Evolutionary conservation across 2,329 filamentous ascomycete species (phyloP).

Genomic region (Venturia oleaginea): DNA sequence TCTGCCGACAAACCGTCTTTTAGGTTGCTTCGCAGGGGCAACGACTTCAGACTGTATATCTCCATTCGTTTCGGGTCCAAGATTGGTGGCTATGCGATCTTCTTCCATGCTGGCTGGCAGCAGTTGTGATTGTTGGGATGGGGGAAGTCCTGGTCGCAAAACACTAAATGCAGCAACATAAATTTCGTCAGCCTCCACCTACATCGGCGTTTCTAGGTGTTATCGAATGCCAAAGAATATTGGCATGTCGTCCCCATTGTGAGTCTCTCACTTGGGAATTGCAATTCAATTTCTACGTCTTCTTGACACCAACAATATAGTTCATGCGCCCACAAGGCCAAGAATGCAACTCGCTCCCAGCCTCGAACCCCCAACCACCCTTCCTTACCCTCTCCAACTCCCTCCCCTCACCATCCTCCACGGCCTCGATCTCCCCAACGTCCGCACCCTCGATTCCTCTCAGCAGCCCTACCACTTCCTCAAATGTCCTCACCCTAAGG

Average conservation of each 20-base stretch:
- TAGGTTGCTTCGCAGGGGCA: conserved; percentile 58
- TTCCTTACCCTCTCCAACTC: conserved; percentile 20
- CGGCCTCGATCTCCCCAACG: conserved; percentile 35
- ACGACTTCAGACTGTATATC: conserved; percentile 46
- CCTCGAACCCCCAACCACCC: conserved; percentile 35
- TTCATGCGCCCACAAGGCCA: conserved; percentile 40
- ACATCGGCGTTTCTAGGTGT: no score
- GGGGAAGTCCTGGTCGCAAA: background rate
- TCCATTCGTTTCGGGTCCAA: conserved; percentile 60
- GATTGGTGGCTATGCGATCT: conserved; percentile 59
- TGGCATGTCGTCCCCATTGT: no score
- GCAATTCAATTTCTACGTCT: background rate
- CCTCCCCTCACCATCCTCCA: conserved; percentile 11
- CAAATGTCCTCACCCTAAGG: conserved; percentile 56
- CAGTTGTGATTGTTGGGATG: background rate
- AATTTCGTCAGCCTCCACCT: background rate
- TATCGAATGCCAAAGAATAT: no score
- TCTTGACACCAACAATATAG: conserved; percentile 31
- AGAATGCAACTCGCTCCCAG: conserved; percentile 35
- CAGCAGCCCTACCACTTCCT: conserved; percentile 54
- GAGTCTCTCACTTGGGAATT: no score
- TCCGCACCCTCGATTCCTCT: conserved; percentile 24
- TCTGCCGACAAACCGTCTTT: conserved; percentile 84
- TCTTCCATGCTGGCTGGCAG: conserved; percentile 58
- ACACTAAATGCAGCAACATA: background rate